Conservation (phyloP, 495 filamentous ascomycete genomes). For the Aeminium ludgeri region DNA sequence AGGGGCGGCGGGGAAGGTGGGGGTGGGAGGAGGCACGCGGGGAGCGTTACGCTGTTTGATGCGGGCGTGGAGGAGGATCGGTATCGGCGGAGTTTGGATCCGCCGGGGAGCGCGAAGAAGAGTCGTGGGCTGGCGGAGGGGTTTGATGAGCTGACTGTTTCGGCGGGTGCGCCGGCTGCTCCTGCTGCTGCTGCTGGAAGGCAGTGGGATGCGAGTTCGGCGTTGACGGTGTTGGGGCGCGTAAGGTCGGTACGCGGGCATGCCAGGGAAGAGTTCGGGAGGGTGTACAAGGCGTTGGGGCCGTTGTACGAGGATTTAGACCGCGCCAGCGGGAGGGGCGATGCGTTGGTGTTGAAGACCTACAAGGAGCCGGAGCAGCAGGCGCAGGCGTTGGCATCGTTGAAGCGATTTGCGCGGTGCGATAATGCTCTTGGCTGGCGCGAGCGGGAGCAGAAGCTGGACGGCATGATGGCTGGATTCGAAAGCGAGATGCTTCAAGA, state of each 20-base stretch:
- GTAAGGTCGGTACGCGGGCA: constrained; percentile 67
- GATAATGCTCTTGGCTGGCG: constrained; percentile 62
- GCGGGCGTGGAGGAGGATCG: constrained; percentile 42
- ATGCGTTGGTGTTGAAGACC: constrained; percentile 67
- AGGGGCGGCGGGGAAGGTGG: constrained; percentile 33
- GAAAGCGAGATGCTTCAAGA: constrained; percentile 79
- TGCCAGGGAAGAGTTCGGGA: constrained; percentile 79
- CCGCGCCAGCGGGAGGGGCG: constrained; percentile 51
- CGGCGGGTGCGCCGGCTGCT: constrained; percentile 23
- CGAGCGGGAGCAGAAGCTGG: constrained; percentile 50
- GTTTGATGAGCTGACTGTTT: constrained; percentile 48
- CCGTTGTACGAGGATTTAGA: constrained; percentile 78
- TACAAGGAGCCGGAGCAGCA: constrained; percentile 80
- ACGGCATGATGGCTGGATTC: constrained; percentile 63
- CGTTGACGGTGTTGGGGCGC: constrained; percentile 48
- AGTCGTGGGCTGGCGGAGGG: constrained; percentile 36
- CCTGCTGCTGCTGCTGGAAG: constrained; percentile 9
- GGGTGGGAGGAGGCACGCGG: constrained; percentile 11
- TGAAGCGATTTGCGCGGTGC: constrained; percentile 59
- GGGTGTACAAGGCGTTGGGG: constrained; percentile 69
- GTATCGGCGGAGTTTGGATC: constrained; percentile 21
- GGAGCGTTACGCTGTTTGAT: constrained; percentile 46
- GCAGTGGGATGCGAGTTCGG: constrained; percentile 34
- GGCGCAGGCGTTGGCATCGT: constrained; percentile 68
- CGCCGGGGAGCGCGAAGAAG: not conserved